Evolutionary conservation across 352 stramenopile genomes (phyloP), one percentile per base, ranked within the genome.

Genomic region (Phytophthora fragariae): DNA sequence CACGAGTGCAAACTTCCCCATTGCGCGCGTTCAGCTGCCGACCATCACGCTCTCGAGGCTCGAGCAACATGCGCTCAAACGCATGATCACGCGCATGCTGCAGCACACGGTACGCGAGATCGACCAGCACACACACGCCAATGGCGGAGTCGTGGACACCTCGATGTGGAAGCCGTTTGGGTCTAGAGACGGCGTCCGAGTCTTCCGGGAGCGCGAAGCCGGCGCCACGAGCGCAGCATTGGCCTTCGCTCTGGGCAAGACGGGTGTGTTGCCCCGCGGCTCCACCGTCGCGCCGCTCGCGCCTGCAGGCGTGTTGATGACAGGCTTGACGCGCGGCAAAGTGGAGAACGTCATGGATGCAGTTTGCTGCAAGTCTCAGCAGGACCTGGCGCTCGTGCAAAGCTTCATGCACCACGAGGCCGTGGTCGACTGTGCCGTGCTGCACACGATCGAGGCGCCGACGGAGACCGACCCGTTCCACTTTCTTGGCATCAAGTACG

Each of bases 331-430:
- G 27, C 68, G 62, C 6, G 81, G 83, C 37, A 75, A 72, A 41
- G 70, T 90, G 10, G 83, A 88, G 59, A 88, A 80, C 67, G 73
- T 61, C 14, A 75, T 90, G 59, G 75, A 80, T 67, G 79, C 75
- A 6, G 49, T 76, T 4, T 52, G 75, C 4, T 78, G 74, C 55
- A 78, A 65, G 21, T 79, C 72, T 1, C 72, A 83, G 17, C 70
- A 85, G 37, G 79, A 88, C 27, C 41, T 86, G 33, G 74, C 81
- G 66, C 74, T 80, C 15, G 12, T 75, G 24, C 56, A 66, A 14
- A 47, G 57, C 57, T 73, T 73, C 62, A 62, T 79, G 53, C 57
- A 65, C 47, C 37, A 17, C 37, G 65, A 79, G 7, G 49, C 65
- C 12, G 52, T 82, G 7, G 72, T 68, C 5, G 76, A 84, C 21